Evolutionary conservation across 2,329 filamentous ascomycete species (phyloP), one percentile per base, ranked within the genome.

Genomic region (Elsinoe fawcettii): DNA sequence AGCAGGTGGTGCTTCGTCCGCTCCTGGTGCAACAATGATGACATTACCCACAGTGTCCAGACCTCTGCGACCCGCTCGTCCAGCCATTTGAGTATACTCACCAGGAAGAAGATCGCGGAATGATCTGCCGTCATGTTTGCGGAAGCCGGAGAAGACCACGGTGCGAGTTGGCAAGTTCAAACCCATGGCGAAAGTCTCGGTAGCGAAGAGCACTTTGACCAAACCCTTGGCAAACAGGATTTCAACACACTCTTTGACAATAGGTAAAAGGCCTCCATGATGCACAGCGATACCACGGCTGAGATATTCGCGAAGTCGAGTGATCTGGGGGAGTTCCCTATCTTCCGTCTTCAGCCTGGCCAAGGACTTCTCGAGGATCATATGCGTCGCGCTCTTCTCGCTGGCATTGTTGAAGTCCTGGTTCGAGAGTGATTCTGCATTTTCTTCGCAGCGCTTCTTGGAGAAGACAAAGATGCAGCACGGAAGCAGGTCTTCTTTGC

Each of bases 61-160:
- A 64, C 93, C 93, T 78, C 93, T 84, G 66, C 93, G 86, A 51
- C 93, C 93, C 55, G 93, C 93, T 74, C 93, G 83, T 32, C 93
- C 93, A 22, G 93, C 92, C 93, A 99, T 99, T 66, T 99, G 93
- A 1, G 93, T 99, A 69, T 99, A 99, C 70, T 99, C 93, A 14
- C 93, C 93, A 0, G 93, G 91, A 0, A 96, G 78, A 0, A 99
- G 77, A 67, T 96, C 93, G 63, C 93, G 81, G 75, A 97, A 97
- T 3, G 83, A 83, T 64, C 93, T 88, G 5, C 93, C 93, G 67
- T 99, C 93, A 63, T 96, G 92, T 70, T 99, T 99, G 54, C 93
- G 84, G 71, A 93, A 96, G 8, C 93, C 93, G 9, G 93, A 97
- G 71, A 99, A 99, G 1, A 97, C 92, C 0, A 99, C 93, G 0